phyloP scores from a whole-genome alignment of 768 basidiomycete genomes.

The Gautieria morchelliformis region DNA sequence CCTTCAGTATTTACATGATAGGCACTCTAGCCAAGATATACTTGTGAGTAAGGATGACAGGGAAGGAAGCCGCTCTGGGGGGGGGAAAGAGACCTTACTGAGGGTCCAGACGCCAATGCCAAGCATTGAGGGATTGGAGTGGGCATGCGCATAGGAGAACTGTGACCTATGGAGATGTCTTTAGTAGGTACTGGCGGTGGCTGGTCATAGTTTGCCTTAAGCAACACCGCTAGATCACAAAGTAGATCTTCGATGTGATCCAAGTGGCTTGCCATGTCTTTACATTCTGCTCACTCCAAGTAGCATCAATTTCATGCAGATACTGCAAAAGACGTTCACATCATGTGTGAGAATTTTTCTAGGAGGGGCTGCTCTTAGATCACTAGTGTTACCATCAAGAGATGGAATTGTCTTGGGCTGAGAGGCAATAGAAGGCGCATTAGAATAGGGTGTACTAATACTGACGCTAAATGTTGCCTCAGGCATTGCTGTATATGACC shows the following conservation, averaged over 20 bases:
- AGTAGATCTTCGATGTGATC: constrained; percentile 63
- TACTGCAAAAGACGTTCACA: constrained; percentile 34
- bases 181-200: constrained; percentile 22
- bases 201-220: constrained; percentile 21
- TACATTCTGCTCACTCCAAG: too few species aligned
- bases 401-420: constrained; percentile 35
- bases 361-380: constrained; percentile 4
- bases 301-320: constrained; percentile 59
- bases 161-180: constrained; percentile 39
- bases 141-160: too few species aligned
- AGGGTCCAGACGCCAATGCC: too few species aligned
- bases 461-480: constrained; percentile 31
- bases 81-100: constrained; percentile 26
- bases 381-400: constrained; percentile 27
- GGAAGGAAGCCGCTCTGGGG: constrained; percentile 34
- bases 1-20: too few species aligned
- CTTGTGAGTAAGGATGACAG: constrained; percentile 26
- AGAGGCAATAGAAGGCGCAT: constrained; percentile 44
- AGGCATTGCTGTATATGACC: constrained; percentile 28
- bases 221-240: constrained; percentile 53
- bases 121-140: too few species aligned
- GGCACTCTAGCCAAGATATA: constrained; percentile 37
- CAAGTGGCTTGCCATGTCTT: constrained; percentile 56
- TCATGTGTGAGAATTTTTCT: constrained; percentile 29
- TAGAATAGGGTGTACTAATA: too few species aligned